Conservation (phyloP, 352 stramenopile genomes). For the Pythium oligandrum region DNA sequence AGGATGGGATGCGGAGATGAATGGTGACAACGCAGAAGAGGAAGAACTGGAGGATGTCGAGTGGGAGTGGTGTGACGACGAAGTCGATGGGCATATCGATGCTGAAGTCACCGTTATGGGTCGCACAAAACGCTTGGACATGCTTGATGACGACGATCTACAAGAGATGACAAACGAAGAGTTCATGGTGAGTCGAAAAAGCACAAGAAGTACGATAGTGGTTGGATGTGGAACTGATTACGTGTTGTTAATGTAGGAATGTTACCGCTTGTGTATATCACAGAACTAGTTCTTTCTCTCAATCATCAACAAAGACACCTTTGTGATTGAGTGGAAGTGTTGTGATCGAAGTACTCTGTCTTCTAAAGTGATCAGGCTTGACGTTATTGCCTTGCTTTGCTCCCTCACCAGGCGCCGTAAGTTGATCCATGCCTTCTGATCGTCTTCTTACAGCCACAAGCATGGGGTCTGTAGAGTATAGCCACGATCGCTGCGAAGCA, state of each 20-base stretch:
- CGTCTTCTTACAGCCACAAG: conserved; percentile 39
- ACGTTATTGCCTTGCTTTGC: not conserved
- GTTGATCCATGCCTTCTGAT: conserved; percentile 6
- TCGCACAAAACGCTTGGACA: conserved; percentile 47
- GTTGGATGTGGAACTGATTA: too few species aligned
- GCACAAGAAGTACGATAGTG: too few species aligned
- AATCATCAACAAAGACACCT: conserved; percentile 65
- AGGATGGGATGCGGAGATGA: conserved; percentile 83
- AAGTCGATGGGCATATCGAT: conserved; percentile 31
- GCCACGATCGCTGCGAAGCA: conserved; percentile 62
- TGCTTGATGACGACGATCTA: conserved; percentile 76
- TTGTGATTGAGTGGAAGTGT: conserved; percentile 40
- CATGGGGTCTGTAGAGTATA: conserved; percentile 75
- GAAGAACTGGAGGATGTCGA: conserved; percentile 78
- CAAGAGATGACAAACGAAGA: conserved; percentile 81
- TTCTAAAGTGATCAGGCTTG: conserved; percentile 20
- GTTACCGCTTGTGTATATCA: conserved; percentile 57
- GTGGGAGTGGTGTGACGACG: conserved; percentile 82
- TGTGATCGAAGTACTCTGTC: conserved; percentile 59
- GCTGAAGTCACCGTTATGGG: conserved; percentile 70
- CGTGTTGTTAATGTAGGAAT: conserved; percentile 32
- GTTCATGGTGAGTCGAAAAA: conserved; percentile 58
- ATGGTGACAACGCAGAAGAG: conserved; percentile 60
- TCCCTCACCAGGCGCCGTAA: not conserved
- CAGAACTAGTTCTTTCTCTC: conserved; percentile 9